Evolutionary conservation across 2,329 filamentous ascomycete genomes (phyloP).

Genomic region (Sporothrix pseudoabietina): DNA sequence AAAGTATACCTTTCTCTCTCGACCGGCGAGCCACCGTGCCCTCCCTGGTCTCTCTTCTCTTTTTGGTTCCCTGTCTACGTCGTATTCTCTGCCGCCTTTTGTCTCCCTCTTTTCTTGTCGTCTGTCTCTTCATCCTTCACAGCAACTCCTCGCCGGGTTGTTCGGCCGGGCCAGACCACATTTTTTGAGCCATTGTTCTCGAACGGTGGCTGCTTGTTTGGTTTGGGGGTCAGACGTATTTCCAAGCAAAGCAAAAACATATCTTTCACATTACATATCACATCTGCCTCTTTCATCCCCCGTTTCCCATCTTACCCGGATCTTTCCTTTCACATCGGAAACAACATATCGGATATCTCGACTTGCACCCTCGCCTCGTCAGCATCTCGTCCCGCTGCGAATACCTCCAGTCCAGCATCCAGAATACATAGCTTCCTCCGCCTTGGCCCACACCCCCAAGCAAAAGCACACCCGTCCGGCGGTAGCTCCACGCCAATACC

Average conservation of each 20-base stretch:
- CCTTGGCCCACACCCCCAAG: not conserved
- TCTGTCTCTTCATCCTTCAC: not conserved
- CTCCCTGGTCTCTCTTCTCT: not conserved
- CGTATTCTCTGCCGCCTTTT: not conserved
- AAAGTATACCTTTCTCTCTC: not conserved
- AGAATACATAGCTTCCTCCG: not conserved
- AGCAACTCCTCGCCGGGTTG: conserved; percentile 7
- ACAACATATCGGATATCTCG: not conserved
- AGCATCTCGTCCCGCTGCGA: conserved; percentile 14
- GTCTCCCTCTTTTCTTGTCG: not conserved
- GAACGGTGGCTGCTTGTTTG: not conserved
- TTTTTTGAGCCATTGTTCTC: conserved; percentile 1
- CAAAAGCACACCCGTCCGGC: conserved; percentile 4
- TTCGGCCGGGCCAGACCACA: not conserved
- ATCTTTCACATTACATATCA: conserved; percentile 17
- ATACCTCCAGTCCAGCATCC: conserved; percentile 5
- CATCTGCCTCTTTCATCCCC: not conserved
- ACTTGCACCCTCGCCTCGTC: not conserved
- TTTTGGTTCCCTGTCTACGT: not conserved
- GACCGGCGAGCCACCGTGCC: not conserved
- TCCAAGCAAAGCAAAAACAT: not conserved
- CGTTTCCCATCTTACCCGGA: not conserved
- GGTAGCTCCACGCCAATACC: conserved; percentile 18
- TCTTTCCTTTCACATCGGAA: not conserved
- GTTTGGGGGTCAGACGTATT: not conserved